A percentile compares a stretch with the other conserved stretches of the same genome.
phyloP scores from a whole-genome alignment of 495 filamentous ascomycete species.

The Neurospora cerealis region DNA sequence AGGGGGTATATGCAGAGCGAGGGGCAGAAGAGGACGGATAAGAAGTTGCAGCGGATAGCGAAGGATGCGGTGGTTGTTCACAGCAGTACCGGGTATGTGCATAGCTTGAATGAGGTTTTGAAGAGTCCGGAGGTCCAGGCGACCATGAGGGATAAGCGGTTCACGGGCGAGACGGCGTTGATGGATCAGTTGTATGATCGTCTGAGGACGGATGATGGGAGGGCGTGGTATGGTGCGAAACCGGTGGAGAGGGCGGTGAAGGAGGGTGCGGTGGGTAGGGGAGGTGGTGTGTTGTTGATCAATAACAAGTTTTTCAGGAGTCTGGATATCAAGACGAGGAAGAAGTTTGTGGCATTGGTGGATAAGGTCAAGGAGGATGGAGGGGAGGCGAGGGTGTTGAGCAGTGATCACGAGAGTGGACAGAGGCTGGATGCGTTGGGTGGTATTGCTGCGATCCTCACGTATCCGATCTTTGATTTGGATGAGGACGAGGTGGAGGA shows the following conservation, averaged over 20 bases:
- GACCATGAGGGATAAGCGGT: slow-evolving; percentile 74
- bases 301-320: slow-evolving; percentile 79
- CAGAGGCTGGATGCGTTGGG: slow-evolving; percentile 75
- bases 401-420: slow-evolving; percentile 91
- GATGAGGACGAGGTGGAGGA: slow-evolving; percentile 59
- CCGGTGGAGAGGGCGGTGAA: slow-evolving; percentile 81
- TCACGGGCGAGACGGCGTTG: slow-evolving; percentile 68
- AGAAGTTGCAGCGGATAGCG: slow-evolving; percentile 45
- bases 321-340: slow-evolving; percentile 69
- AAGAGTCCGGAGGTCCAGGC: slow-evolving; percentile 65
- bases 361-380: slow-evolving; percentile 86
- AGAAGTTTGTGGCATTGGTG: slow-evolving; percentile 74
- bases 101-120: slow-evolving; percentile 78
- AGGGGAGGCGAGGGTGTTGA: slow-evolving; percentile 78
- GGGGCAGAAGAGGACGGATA: slow-evolving; percentile 58
- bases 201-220: slow-evolving; percentile 74
- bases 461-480: slow-evolving; percentile 71
- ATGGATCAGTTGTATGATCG: slow-evolving; percentile 81
- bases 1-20: slow-evolving; percentile 67
- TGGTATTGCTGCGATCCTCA: slow-evolving; percentile 81
- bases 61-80: slow-evolving; percentile 69
- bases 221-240: slow-evolving; percentile 82
- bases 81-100: slow-evolving; percentile 71
- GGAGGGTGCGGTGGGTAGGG: slow-evolving; percentile 80
- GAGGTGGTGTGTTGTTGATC: slow-evolving; percentile 75